phyloP scores from a whole-genome alignment of 2,329 filamentous ascomycete species.

The Podosphaera aphanis region DNA sequence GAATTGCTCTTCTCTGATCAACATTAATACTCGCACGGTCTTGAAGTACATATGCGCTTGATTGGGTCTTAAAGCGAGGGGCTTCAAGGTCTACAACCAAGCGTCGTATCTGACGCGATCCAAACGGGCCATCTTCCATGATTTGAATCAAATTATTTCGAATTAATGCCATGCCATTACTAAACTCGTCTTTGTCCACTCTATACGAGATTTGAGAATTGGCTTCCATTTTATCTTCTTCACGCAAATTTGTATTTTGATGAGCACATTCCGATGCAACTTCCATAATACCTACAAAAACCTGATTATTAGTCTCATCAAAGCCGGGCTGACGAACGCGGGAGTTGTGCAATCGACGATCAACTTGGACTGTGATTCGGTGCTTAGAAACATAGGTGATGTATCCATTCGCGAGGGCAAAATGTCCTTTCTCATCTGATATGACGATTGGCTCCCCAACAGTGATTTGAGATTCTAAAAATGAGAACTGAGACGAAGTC shows the following conservation, averaged over 20 bases:
- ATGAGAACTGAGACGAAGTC: conserved; percentile 43
- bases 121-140: conserved; percentile 58
- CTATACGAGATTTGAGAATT: conserved; percentile 46
- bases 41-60: conserved; percentile 39
- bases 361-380: conserved; percentile 69
- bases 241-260: conserved; percentile 22
- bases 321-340: conserved; percentile 56
- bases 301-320: conserved; percentile 52
- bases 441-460: conserved; percentile 87
- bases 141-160: conserved; percentile 83
- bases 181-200: conserved; percentile 94
- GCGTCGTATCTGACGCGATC: conserved; percentile 47
- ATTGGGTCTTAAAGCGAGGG: conserved; percentile 46
- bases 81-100: conserved; percentile 56
- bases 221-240: conserved; percentile 23
- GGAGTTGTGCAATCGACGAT: conserved; percentile 70
- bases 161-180: conserved; percentile 86
- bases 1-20: conserved; percentile 67
- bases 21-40: conserved; percentile 51
- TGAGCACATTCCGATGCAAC: conserved; percentile 34
- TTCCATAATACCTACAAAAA: conserved; percentile 82
- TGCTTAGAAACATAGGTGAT: conserved; percentile 54
- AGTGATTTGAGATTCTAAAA: conserved; percentile 70
- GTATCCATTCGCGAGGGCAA: conserved; percentile 80
- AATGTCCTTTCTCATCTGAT: conserved; percentile 85